A percentile compares a stretch with the other conserved stretches of the same genome.
Conservation (phyloP, 495 filamentous ascomycete genomes). For the Umbilicaria muhlenbergii region DNA sequence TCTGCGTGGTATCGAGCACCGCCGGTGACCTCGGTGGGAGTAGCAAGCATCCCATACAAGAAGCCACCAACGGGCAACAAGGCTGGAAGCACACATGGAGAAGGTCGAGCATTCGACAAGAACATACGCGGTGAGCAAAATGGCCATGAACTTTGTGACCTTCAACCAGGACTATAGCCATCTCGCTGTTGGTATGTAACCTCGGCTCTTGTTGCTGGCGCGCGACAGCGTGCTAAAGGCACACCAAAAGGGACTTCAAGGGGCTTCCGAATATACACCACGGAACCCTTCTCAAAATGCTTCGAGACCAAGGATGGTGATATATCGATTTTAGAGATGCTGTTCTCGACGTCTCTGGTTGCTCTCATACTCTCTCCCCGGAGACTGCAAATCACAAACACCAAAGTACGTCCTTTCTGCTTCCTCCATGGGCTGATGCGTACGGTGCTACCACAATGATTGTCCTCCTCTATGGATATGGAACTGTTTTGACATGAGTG, state of each 20-base stretch:
- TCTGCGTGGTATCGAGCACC: too few species aligned
- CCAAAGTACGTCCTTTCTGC: conserved; percentile 50
- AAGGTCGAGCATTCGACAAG: too few species aligned
- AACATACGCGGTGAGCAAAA: conserved; percentile 14
- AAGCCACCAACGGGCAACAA: too few species aligned
- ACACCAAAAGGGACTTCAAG: conserved; percentile 53
- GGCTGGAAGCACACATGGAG: too few species aligned
- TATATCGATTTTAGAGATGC: conserved; percentile 91
- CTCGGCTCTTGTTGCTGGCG: neutral
- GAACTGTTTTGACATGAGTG: neutral
- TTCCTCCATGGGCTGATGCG: neutral
- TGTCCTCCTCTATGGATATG: neutral
- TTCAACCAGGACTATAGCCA: conserved; percentile 99
- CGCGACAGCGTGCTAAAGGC: neutral
- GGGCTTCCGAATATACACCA: conserved; percentile 91
- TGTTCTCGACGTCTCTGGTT: conserved; percentile 97
- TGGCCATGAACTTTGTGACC: conserved; percentile 90
- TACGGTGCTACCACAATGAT: neutral
- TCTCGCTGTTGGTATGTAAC: conserved; percentile 66
- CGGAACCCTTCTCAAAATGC: conserved; percentile 85
- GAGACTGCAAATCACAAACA: conserved; percentile 88
- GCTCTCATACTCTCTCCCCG: conserved; percentile 81
- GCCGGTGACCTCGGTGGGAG: too few species aligned
- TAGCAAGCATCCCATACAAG: too few species aligned
- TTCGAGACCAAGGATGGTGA: conserved; percentile 88